A percentile compares a stretch with the other conserved stretches of the same genome.
Evolutionary conservation across 371 early-diverging fungal genomes (phyloP).

Genomic region (Dipsacomyces acuminosporus): DNA sequence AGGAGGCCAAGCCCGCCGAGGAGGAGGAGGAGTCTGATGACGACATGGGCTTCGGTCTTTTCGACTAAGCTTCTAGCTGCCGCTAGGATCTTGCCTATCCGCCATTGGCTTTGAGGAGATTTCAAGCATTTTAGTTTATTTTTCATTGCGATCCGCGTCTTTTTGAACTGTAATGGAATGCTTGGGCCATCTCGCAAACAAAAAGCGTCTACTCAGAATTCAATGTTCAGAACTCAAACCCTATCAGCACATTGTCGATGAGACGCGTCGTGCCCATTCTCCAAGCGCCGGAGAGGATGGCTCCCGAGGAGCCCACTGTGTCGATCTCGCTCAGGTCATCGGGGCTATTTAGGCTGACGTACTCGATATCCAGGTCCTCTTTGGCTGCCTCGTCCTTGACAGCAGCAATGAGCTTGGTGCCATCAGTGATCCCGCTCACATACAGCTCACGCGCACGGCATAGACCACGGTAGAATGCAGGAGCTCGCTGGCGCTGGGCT

Average conservation of each 20-base stretch:
- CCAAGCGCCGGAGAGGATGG: constrained; percentile 86
- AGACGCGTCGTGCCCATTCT: constrained; percentile 84
- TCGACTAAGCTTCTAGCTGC: constrained; percentile 70
- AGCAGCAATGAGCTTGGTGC: constrained; percentile 52
- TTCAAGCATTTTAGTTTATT: too few species aligned
- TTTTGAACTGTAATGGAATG: too few species aligned
- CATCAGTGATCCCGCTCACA: constrained; percentile 49
- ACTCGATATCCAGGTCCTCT: constrained; percentile 64
- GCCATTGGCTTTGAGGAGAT: too few species aligned
- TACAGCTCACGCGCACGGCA: constrained; percentile 53
- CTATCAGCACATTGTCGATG: constrained; percentile 85
- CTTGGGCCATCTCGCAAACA: too few species aligned
- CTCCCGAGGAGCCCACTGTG: constrained; percentile 53
- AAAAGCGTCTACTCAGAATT: too few species aligned
- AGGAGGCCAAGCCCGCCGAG: constrained; percentile 53
- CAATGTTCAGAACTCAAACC: constrained; percentile 39
- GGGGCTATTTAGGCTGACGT: constrained; percentile 75
- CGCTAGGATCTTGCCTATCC: too few species aligned
- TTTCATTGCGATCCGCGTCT: too few species aligned
- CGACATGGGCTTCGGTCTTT: constrained; percentile 82
- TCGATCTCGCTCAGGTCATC: constrained; percentile 60
- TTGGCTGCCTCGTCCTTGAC: constrained; percentile 45
- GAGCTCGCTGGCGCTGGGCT: constrained; percentile 67
- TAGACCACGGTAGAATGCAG: constrained; percentile 72
- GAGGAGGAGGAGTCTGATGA: constrained; percentile 72